phyloP scores from a whole-genome alignment of 257 asterid species.

The Thymus mandschuricus region DNA sequence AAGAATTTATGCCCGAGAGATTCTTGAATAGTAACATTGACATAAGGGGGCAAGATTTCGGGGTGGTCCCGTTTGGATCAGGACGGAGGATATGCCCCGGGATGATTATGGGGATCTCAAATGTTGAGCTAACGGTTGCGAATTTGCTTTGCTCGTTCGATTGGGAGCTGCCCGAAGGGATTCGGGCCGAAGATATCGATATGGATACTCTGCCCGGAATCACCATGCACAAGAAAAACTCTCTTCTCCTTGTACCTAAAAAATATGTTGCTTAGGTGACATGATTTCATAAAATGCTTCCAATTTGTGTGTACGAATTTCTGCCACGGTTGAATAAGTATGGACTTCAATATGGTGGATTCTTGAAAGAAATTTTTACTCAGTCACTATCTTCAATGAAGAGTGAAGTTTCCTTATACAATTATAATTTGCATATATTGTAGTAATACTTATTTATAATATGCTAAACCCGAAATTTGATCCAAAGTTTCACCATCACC shows the following conservation, averaged over 20 bases:
- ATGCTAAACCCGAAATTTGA: too few relatives aligned
- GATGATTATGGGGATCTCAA: neutral
- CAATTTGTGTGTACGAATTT: too few relatives aligned
- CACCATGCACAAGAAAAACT: neutral
- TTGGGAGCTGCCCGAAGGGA: neutral
- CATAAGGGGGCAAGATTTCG: neutral
- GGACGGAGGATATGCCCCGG: conserved; percentile 12
- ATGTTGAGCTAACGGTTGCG: conserved; percentile 1
- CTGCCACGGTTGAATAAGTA: too few relatives aligned
- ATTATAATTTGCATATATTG: too few relatives aligned
- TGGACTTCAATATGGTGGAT: too few relatives aligned
- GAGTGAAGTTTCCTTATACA: too few relatives aligned
- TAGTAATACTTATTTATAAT: too few relatives aligned
- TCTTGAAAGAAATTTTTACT: too few relatives aligned
- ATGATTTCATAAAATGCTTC: neutral
- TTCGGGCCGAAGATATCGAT: neutral
- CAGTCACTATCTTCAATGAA: too few relatives aligned
- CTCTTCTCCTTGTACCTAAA: neutral
- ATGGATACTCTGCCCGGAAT: neutral
- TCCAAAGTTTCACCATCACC: too few relatives aligned
- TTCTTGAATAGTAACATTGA: neutral
- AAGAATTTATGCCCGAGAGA: neutral
- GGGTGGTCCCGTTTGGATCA: neutral
- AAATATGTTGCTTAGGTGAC: neutral
- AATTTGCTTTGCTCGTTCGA: neutral